phyloP scores from a whole-genome alignment of 2,329 filamentous ascomycete genomes.

The Chaetoscypha palmicola region DNA sequence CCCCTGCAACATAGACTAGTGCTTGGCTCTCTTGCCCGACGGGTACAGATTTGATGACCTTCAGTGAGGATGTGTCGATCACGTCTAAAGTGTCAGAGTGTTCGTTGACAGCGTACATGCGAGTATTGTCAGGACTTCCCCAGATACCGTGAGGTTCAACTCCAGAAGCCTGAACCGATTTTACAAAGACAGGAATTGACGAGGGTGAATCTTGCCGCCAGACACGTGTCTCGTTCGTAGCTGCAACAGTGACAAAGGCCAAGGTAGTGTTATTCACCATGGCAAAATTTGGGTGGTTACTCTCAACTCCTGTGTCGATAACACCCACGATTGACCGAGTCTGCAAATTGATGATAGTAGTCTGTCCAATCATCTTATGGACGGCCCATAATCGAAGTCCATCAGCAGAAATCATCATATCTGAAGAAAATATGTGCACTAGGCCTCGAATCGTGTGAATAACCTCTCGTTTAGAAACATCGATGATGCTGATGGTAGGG shows the following conservation, averaged over 20 bases:
- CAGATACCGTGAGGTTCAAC: conserved; percentile 6
- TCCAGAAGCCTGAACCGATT: conserved; percentile 2
- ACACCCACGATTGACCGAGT: not conserved
- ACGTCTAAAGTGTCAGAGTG: conserved; percentile 7
- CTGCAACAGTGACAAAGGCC: conserved; percentile 4
- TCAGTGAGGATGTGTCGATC: not conserved
- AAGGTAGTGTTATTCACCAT: not conserved
- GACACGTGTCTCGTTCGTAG: conserved; percentile 4
- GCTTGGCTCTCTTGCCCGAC: conserved; percentile 6
- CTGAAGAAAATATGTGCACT: conserved; percentile 5
- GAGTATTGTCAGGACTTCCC: conserved; percentile 7
- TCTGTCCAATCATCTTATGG: conserved; percentile 5
- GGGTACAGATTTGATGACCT: not conserved
- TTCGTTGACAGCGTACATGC: conserved; percentile 6
- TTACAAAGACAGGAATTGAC: conserved; percentile 1
- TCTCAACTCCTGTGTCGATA: conserved; percentile 3
- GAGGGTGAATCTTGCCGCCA: conserved; percentile 3
- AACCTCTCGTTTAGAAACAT: conserved; percentile 1
- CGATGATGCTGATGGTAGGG: conserved; percentile 2
- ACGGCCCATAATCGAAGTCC: conserved; percentile 6
- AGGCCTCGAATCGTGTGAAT: not conserved
- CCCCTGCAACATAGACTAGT: conserved; percentile 4
- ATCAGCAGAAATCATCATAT: conserved; percentile 8
- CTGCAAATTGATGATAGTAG: conserved; percentile 2
- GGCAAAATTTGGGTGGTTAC: conserved; percentile 7